Evolutionary conservation across 495 filamentous ascomycete species (phyloP), one percentile per base, ranked within the genome.

Genomic region (Viridothelium virens): DNA sequence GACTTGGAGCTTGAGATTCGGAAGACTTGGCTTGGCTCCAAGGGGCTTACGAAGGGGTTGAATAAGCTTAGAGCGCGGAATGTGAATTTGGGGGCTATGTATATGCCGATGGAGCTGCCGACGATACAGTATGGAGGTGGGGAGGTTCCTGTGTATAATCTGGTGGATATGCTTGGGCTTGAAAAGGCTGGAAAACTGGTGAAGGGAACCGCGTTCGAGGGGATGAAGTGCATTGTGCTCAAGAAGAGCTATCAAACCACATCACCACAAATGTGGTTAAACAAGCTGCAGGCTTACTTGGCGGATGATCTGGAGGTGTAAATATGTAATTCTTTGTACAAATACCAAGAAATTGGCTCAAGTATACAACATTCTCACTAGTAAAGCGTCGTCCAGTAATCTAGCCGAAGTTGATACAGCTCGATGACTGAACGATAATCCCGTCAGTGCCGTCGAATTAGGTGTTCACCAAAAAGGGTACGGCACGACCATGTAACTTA

Each of bases 191-290:
- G 14, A 7, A 31, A 14, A 2, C 7, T 59, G 31, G 53, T 59
- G 5, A 14, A 7, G 18, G 53, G 53, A 36, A 59, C 53, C 5
- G 31, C 31, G 10, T 59, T 59, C 7, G 53, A 59, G 36, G 53
- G 31, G 31, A 31, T 31, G 7, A 59, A 14, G 36, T 59, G 53
- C 14, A 34, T 59, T 34, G 31, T 59, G 11, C 18, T 59, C 25
- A 59, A 59, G 53, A 59, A 59, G n/a, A 36, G 53, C 25, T 14
- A 59, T 59, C 53, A 34, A 0, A 59, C 53, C 3, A 59, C 25
- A 59, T 18, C 31, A 14, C 1, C 53, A 10, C 53, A 59, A 31
- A 59, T 59, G 53, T 59, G 53, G 53, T 59, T 59, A 4, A 36
- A 4, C 36, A 33, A 59, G 53, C 14, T 59, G 31, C 53, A 36